Conservation (phyloP, 768 basidiomycete genomes). For the Neoboletus subvelutipes region DNA sequence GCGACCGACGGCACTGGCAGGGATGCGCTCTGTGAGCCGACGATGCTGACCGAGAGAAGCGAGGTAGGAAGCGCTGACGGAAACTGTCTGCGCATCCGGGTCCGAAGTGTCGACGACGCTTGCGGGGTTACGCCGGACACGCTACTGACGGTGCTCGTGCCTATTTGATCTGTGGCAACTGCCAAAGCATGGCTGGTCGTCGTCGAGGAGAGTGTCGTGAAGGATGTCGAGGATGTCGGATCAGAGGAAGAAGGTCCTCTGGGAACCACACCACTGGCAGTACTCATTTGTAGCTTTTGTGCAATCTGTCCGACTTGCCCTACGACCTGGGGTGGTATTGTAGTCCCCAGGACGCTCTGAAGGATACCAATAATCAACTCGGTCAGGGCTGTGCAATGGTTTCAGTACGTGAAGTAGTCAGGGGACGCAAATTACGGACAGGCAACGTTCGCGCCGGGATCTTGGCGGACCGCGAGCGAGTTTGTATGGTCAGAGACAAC, state of each 20-base stretch:
- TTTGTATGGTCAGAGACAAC: not conserved
- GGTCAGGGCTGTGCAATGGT: not conserved
- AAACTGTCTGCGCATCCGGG: constrained; percentile 17
- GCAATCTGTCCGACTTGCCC: not conserved
- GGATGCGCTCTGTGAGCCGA: not conserved
- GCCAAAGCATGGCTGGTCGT: not conserved
- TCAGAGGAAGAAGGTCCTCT: constrained; percentile 8
- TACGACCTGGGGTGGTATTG: not conserved
- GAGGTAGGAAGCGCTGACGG: not conserved
- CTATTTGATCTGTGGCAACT: not conserved
- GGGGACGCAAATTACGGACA: constrained; percentile 2
- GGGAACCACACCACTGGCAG: not conserved
- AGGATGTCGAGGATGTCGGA: not conserved
- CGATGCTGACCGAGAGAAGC: not conserved
- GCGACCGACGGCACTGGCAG: not conserved
- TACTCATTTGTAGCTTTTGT: not conserved
- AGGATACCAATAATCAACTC: not conserved
- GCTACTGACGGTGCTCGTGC: not conserved
- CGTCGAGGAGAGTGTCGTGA: not conserved
- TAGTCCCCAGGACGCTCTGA: not conserved
- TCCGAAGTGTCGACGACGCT: not conserved
- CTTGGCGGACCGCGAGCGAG: constrained; percentile 9
- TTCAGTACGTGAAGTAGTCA: not conserved
- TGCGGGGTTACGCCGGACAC: not conserved
- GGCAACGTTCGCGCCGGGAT: accelerated